Evolutionary conservation across 2,329 filamentous ascomycete genomes (phyloP).

Genomic region (Fusarium sp.): DNA sequence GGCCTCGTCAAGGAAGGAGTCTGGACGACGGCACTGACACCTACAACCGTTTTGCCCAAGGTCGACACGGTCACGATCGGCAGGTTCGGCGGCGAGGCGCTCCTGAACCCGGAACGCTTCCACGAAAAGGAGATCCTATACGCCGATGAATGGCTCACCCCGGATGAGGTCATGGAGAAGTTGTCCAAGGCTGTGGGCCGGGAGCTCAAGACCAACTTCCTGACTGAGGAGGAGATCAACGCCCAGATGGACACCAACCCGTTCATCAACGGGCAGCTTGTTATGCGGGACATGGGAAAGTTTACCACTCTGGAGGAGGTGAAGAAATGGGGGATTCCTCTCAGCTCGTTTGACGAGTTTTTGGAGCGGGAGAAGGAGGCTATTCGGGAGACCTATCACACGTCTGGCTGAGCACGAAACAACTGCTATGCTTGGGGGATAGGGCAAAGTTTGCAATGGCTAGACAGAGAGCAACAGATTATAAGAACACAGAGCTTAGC

Average conservation of each 20-base stretch:
- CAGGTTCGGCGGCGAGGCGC: constrained; percentile 56
- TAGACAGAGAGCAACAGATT: neutral
- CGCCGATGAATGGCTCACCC: constrained; percentile 54
- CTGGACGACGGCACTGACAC: constrained; percentile 51
- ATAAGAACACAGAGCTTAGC: neutral
- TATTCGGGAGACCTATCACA: constrained; percentile 47
- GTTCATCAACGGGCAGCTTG: constrained; percentile 53
- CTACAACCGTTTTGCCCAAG: constrained; percentile 54
- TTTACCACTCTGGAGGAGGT: constrained; percentile 52
- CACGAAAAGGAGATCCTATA: constrained; percentile 54
- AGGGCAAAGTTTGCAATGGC: neutral
- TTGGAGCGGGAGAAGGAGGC: constrained; percentile 53
- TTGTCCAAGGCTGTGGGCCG: constrained; percentile 51
- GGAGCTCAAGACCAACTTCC: constrained; percentile 51
- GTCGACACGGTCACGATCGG: constrained; percentile 63
- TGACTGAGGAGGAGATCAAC: constrained; percentile 57
- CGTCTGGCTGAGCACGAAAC: neutral
- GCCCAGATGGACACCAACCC: constrained; percentile 50
- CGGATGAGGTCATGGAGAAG: constrained; percentile 51
- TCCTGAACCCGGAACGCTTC: constrained; percentile 57
- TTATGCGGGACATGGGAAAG: constrained; percentile 49
- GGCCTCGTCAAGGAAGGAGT: constrained; percentile 53
- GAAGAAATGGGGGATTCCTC: constrained; percentile 53
- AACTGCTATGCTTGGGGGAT: neutral
- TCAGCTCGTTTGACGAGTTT: constrained; percentile 59